These are phyloP conservation scores for Yamadazyma trypodendri DNA, from an alignment of 1,139 yeast species.

Conservation along the genomic window DNA sequence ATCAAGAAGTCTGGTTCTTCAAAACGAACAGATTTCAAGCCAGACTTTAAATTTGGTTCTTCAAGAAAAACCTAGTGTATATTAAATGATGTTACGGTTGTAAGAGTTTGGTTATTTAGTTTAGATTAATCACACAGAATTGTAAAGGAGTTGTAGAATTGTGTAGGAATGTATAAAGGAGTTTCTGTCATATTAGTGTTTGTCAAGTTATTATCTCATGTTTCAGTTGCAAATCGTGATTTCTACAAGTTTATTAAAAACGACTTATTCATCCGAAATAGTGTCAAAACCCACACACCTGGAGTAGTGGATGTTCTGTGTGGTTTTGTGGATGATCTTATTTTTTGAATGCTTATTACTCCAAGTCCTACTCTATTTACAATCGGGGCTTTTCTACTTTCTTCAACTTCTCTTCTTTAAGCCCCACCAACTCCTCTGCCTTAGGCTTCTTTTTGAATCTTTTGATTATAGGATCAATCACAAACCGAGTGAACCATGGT, in stretches of 20 bases:
- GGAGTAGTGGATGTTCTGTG: too few species aligned
- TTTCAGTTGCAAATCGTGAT: too few species aligned
- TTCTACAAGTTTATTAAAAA: too few species aligned
- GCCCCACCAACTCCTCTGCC: slow-evolving; percentile 1
- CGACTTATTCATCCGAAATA: too few species aligned
- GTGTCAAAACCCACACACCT: too few species aligned
- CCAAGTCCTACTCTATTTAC: too few species aligned
- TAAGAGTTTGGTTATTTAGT: slow-evolving; percentile 4
- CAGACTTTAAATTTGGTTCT: slow-evolving; percentile 50
- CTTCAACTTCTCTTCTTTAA: slow-evolving; percentile 15
- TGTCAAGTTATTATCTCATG: too few species aligned
- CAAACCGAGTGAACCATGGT: slow-evolving; percentile 65
- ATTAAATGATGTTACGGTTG: slow-evolving; percentile 11
- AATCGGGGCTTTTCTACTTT: slow-evolving; percentile 34
- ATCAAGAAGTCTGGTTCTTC: slow-evolving; percentile 49
- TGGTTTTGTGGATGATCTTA: too few species aligned
- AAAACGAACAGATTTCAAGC: slow-evolving; percentile 46
- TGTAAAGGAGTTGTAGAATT: neutral
- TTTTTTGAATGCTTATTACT: too few species aligned
- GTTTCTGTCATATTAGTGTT: too few species aligned
- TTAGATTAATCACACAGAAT: neutral
- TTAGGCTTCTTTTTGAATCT: slow-evolving; percentile 23
- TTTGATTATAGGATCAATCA: slow-evolving; percentile 52
- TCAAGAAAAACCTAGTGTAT: slow-evolving; percentile 47
- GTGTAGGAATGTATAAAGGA: too few species aligned